These are phyloP conservation scores for Linum lewisii DNA, from an alignment of 345 rosid genomes.

Conservation along the genomic window DNA sequence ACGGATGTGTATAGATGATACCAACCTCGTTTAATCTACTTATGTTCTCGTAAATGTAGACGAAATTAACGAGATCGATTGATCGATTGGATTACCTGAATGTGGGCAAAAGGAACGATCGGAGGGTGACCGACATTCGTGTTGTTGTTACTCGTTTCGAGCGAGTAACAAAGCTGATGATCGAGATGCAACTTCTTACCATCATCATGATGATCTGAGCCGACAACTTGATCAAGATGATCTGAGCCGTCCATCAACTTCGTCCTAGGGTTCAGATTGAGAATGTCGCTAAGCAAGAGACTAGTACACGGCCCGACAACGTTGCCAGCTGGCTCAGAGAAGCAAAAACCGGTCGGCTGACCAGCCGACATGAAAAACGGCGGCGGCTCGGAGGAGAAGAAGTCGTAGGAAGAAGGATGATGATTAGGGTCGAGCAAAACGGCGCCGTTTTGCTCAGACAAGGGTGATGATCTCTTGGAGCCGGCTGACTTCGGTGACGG, in stretches of 20 bases:
- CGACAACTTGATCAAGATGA: background rate
- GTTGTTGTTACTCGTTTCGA: no score
- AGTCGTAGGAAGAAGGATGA: slow-evolving; percentile 26
- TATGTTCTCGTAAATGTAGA: no score
- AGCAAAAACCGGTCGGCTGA: slow-evolving; percentile 23
- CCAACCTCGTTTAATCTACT: background rate
- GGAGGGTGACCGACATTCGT: background rate
- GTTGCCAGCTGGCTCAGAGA: slow-evolving; percentile 29
- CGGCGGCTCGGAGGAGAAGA: slow-evolving; percentile 22
- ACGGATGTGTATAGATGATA: no score
- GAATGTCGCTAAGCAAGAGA: slow-evolving; percentile 3
- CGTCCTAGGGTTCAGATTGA: background rate
- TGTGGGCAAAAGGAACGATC: background rate
- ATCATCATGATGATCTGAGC: background rate
- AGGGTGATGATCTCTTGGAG: slow-evolving; percentile 18
- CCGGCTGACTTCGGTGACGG: slow-evolving; percentile 30
- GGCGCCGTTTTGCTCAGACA: background rate
- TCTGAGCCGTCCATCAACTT: background rate
- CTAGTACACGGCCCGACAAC: slow-evolving; percentile 27
- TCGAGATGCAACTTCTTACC: background rate
- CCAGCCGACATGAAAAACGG: slow-evolving; percentile 40
- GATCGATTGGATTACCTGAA: no score
- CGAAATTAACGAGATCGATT: no score
- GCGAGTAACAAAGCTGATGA: background rate
- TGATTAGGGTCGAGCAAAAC: slow-evolving; percentile 8